Conservation (phyloP, 2,329 filamentous ascomycete genomes). For the Fusarium pseudograminearum region DNA sequence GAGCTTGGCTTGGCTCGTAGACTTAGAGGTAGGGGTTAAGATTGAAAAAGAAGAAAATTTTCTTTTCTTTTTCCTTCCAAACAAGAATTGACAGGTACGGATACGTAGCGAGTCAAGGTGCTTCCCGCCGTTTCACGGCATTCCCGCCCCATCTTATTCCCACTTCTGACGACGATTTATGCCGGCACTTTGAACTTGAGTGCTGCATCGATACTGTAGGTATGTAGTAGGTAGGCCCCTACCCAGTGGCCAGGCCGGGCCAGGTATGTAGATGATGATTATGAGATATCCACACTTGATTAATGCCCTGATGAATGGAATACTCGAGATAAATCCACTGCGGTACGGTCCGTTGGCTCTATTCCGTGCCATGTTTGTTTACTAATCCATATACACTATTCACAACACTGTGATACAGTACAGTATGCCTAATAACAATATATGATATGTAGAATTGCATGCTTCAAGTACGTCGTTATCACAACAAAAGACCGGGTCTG, state of each 20-base stretch:
- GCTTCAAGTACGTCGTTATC: conserved; percentile 1
- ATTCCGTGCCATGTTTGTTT: background rate
- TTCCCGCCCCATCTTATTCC: conserved; percentile 42
- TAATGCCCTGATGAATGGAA: conserved; percentile 7
- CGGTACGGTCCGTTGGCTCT: conserved; percentile 3
- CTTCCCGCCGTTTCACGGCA: conserved; percentile 36
- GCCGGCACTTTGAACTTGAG: conserved; percentile 32
- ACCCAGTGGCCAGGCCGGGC: background rate
- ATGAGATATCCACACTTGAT: background rate
- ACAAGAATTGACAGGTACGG: conserved; percentile 1
- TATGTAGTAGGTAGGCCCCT: background rate
- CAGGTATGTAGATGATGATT: background rate
- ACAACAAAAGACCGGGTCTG: background rate
- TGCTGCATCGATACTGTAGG: conserved; percentile 9
- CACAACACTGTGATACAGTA: background rate
- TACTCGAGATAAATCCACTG: background rate
- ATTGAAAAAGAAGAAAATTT: conserved; percentile 9
- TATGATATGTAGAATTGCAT: conserved; percentile 1
- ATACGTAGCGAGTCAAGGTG: conserved; percentile 5
- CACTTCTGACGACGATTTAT: conserved; percentile 39
- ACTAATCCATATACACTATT: background rate
- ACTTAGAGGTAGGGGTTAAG: background rate
- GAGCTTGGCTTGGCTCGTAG: background rate
- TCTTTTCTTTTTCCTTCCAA: conserved; percentile 18
- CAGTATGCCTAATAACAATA: background rate